Conservation (phyloP, 23 red algal genomes). For the Gracilaria gracilis region DNA sequence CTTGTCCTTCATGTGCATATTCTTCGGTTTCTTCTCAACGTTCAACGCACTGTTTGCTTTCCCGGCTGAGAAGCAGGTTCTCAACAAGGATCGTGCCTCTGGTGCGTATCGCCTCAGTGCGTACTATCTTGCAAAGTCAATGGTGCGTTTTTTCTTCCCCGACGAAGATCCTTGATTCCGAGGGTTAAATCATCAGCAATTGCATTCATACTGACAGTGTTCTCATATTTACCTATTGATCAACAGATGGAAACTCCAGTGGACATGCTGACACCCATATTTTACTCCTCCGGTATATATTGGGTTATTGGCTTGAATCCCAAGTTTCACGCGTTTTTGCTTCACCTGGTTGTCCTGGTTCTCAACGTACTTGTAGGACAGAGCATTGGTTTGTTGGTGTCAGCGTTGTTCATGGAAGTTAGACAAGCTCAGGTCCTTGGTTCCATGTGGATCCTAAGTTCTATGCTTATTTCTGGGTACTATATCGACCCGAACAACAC, state of each 20-base stretch:
- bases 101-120: slow-evolving; percentile 92
- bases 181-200: too few relatives aligned
- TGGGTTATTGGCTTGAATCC: slow-evolving; percentile 74
- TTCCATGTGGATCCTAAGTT: slow-evolving; percentile 68
- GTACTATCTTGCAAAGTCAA: slow-evolving; percentile 92
- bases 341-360: slow-evolving; percentile 57
- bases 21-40: slow-evolving; percentile 87
- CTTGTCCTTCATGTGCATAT: slow-evolving; percentile 87
- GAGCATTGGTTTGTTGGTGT: slow-evolving; percentile 84
- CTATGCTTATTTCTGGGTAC: slow-evolving; percentile 91
- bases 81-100: slow-evolving; percentile 91
- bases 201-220: neutral
- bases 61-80: slow-evolving; percentile 88
- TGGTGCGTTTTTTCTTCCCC: slow-evolving; percentile 23
- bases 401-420: slow-evolving; percentile 86
- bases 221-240: neutral
- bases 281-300: slow-evolving; percentile 75
- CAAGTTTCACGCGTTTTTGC: slow-evolving; percentile 47
- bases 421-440: slow-evolving; percentile 83
- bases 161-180: neutral
- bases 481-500: slow-evolving; percentile 81
- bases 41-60: slow-evolving; percentile 84
- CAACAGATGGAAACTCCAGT: slow-evolving; percentile 80
- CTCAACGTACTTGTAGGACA: slow-evolving; percentile 83
- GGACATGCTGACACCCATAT: slow-evolving; percentile 83